Evolutionary conservation across 495 filamentous ascomycete species (phyloP).

Genomic region (Daldinia caldariorum): DNA sequence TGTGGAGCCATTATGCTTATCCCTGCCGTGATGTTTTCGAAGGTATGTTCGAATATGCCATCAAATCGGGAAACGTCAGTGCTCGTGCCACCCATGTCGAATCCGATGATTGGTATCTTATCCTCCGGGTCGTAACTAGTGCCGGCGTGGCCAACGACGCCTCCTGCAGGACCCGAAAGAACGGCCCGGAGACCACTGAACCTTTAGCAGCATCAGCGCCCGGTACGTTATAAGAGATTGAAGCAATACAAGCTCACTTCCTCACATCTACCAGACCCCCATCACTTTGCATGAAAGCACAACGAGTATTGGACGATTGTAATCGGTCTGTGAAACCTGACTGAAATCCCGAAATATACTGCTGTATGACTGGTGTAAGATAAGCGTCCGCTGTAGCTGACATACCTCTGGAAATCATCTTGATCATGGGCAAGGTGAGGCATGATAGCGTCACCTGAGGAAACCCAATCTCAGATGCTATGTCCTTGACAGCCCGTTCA

Average conservation of each 20-base stretch:
- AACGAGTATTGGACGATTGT: slow-evolving; percentile 61
- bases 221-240: not conserved
- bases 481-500: slow-evolving; percentile 64
- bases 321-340: slow-evolving; percentile 1
- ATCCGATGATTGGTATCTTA: slow-evolving; percentile 45
- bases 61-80: slow-evolving; percentile 47
- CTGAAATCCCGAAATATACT: slow-evolving; percentile 79
- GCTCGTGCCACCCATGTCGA: slow-evolving; percentile 51
- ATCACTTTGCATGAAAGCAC: slow-evolving; percentile 55
- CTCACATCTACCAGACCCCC: slow-evolving; percentile 61
- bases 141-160: slow-evolving; percentile 49
- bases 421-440: slow-evolving; percentile 83
- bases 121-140: slow-evolving; percentile 47
- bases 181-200: slow-evolving; percentile 69
- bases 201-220: not conserved
- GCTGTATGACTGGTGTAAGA: slow-evolving; percentile 82
- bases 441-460: slow-evolving; percentile 67
- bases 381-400: slow-evolving; percentile 87
- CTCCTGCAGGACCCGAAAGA: slow-evolving; percentile 68
- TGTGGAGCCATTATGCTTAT: slow-evolving; percentile 84
- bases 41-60: slow-evolving; percentile 83
- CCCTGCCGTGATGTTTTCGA: slow-evolving; percentile 84
- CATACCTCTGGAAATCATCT: slow-evolving; percentile 76
- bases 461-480: slow-evolving; percentile 70
- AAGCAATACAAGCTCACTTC: slow-evolving; percentile 70